These are phyloP conservation scores for Eutypa lata DNA, from an alignment of 2,329 filamentous ascomycete species.

Conservation along the genomic window DNA sequence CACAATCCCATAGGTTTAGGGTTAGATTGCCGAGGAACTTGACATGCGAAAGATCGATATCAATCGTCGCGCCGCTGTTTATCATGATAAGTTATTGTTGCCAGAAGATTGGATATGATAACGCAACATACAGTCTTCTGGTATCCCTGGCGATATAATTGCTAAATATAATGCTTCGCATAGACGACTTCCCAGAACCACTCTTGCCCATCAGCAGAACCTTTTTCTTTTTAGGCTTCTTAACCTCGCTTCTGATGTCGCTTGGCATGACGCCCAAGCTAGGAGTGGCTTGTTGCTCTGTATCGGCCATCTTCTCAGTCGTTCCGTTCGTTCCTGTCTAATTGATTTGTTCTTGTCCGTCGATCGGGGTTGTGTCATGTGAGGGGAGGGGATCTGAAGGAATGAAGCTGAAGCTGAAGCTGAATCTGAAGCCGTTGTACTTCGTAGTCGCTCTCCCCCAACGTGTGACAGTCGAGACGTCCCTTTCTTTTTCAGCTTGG, in stretches of 20 bases:
- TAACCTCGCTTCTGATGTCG: conserved; percentile 49
- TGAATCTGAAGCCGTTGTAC: too few relatives aligned
- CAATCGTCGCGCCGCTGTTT: conserved; percentile 81
- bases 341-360: not conserved
- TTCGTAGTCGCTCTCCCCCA: too few relatives aligned
- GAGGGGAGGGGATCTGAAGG: not conserved
- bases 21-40: conserved; percentile 98
- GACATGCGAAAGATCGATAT: conserved; percentile 97
- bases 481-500: not conserved
- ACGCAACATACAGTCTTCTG: conserved; percentile 62
- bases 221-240: conserved; percentile 81
- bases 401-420: not conserved
- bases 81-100: too few relatives aligned
- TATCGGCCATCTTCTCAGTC: conserved; percentile 21
- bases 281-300: conserved; percentile 22
- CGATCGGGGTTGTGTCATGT: not conserved
- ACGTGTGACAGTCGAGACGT: not conserved
- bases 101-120: too few relatives aligned
- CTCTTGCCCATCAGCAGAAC: conserved; percentile 91
- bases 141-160: conserved; percentile 98
- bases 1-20: conserved; percentile 97
- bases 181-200: conserved; percentile 95
- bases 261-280: conserved; percentile 21
- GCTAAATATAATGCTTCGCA: conserved; percentile 98
- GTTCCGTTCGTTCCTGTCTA: not conserved